A percentile compares a stretch with the other conserved stretches of the same genome.
phyloP scores from a whole-genome alignment of 2,329 filamentous ascomycete genomes.

The Penicillium sp. region DNA sequence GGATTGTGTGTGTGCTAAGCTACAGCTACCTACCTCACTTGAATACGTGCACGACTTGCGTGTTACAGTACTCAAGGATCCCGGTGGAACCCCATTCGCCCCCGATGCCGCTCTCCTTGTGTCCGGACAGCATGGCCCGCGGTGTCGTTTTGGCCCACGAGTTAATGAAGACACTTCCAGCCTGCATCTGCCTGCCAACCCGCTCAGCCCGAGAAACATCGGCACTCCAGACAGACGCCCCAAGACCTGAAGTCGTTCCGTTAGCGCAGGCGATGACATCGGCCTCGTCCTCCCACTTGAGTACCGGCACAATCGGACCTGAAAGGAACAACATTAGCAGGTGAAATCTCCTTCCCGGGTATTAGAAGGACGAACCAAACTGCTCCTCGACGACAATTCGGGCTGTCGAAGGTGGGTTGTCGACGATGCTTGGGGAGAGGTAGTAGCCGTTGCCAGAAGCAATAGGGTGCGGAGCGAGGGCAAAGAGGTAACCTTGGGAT shows the following conservation, averaged over 20 bases:
- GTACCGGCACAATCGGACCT: constrained; percentile 62
- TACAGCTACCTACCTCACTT: not conserved
- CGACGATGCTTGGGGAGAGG: constrained; percentile 61
- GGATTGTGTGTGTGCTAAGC: no score
- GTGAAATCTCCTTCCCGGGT: no score
- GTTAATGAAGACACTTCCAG: constrained; percentile 46
- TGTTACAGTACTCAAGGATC: constrained; percentile 40
- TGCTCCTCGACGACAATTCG: constrained; percentile 61
- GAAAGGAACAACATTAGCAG: no score
- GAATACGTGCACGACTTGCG: constrained; percentile 2
- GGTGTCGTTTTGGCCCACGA: constrained; percentile 18
- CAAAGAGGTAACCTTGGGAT: constrained; percentile 57
- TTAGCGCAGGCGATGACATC: constrained; percentile 62
- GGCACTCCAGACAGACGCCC: constrained; percentile 61
- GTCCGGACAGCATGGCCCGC: constrained; percentile 47
- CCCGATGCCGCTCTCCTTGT: constrained; percentile 56
- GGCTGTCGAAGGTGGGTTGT: constrained; percentile 58
- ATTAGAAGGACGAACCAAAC: constrained; percentile 48
- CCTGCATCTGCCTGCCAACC: constrained; percentile 57
- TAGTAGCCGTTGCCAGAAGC: constrained; percentile 54
- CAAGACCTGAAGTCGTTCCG: constrained; percentile 54
- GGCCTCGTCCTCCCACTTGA: constrained; percentile 62
- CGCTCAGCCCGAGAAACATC: constrained; percentile 55
- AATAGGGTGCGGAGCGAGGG: constrained; percentile 50
- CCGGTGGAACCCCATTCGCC: constrained; percentile 47